Percentiles rank a stretch among this genome's conserved stretches.
Evolutionary conservation across 768 basidiomycete species (phyloP).

Genomic region (Xerocomus brunneocitrinus): DNA sequence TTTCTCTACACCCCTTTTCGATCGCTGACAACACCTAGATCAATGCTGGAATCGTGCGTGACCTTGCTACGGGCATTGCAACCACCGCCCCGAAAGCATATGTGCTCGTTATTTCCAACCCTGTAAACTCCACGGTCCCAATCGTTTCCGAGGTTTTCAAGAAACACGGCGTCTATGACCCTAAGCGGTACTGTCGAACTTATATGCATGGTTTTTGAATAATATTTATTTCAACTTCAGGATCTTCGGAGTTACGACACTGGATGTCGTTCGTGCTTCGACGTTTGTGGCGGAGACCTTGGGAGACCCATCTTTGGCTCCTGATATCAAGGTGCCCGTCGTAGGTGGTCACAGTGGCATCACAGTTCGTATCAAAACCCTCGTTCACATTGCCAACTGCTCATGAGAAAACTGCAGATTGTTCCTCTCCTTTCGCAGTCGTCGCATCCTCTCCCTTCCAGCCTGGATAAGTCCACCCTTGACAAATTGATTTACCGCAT

Average conservation of each 20-base stretch:
- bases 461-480: slow-evolving; percentile 41
- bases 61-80: slow-evolving; percentile 88
- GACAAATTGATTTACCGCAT: slow-evolving; percentile 76
- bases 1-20: not conserved
- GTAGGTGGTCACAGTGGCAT: slow-evolving; percentile 94
- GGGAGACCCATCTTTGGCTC: slow-evolving; percentile 56
- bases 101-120: slow-evolving; percentile 96
- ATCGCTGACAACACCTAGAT: slow-evolving; percentile 48
- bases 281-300: slow-evolving; percentile 86
- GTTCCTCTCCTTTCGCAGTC: slow-evolving; percentile 92
- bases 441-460: slow-evolving; percentile 67
- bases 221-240: not conserved
- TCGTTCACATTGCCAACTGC: not conserved
- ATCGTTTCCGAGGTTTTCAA: slow-evolving; percentile 95
- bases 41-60: slow-evolving; percentile 95
- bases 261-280: slow-evolving; percentile 97
- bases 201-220: too few relatives aligned
- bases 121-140: slow-evolving; percentile 98
- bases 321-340: slow-evolving; percentile 75
- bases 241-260: slow-evolving; percentile 95
- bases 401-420: slow-evolving; percentile 47
- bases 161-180: slow-evolving; percentile 86
- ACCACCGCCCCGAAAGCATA: slow-evolving; percentile 81
- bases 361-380: slow-evolving; percentile 48
- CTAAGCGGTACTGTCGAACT: slow-evolving; percentile 62